These are phyloP conservation scores for Asterionellopsis glacialis DNA, from an alignment of 108 stramenopile species.

Conservation along the genomic window DNA sequence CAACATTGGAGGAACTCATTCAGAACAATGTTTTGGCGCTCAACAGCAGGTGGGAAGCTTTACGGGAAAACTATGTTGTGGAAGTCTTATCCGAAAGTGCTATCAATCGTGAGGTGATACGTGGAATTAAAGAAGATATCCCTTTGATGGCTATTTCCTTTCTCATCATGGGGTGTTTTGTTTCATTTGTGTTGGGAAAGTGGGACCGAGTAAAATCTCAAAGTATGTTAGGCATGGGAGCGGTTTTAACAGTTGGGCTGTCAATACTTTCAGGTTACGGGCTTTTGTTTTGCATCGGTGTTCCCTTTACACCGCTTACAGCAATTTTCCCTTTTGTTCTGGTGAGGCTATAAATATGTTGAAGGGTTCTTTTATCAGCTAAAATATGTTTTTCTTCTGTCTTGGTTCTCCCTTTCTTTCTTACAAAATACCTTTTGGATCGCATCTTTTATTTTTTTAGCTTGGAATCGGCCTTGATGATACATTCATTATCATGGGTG, in stretches of 20 bases:
- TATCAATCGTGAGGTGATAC: conserved; percentile 1
- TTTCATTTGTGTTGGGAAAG: conserved; percentile 10
- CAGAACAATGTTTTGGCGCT: neutral
- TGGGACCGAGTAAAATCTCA: conserved; percentile 12
- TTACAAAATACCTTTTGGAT: no score
- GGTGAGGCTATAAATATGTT: no score
- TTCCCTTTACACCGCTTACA: conserved; percentile 20
- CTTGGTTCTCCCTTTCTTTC: no score
- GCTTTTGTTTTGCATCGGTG: conserved; percentile 10
- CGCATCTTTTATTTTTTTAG: no score
- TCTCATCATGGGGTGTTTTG: conserved; percentile 13
- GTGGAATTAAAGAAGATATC: conserved; percentile 13
- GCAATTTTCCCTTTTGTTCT: neutral
- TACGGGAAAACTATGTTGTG: conserved; percentile 1
- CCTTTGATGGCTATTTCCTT: conserved; percentile 16
- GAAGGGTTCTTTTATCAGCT: no score
- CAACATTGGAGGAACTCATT: conserved; percentile 5
- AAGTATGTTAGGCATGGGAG: conserved; percentile 7
- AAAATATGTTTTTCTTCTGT: no score
- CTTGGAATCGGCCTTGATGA: no score
- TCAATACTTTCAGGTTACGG: conserved; percentile 15
- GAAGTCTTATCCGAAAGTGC: conserved; percentile 11
- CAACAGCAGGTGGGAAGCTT: neutral
- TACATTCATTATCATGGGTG: conserved; percentile 7
- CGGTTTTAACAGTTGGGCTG: conserved; percentile 8